Evolutionary conservation across 306 rosid species (phyloP).

Genomic region (Vigna unguiculata): DNA sequence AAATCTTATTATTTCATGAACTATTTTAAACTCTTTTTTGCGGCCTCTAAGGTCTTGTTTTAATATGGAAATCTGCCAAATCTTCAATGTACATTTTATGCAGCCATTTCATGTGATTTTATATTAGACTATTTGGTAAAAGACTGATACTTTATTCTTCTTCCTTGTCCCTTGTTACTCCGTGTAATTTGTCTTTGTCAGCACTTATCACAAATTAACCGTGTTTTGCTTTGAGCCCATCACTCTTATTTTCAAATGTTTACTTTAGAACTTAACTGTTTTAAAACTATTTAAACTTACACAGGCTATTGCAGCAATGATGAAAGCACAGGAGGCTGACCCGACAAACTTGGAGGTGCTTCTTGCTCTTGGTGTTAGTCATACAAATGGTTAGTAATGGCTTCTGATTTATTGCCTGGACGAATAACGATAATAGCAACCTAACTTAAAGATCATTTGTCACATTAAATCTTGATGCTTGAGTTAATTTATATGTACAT

Average conservation of each 20-base stretch:
- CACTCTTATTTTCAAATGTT: conserved; percentile 7
- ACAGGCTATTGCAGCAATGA: conserved; percentile 99
- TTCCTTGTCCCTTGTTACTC: neutral
- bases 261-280: conserved; percentile 35
- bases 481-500: neutral
- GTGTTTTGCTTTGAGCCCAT: conserved; percentile 18
- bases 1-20: conserved; percentile 2
- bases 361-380: conserved; percentile 99
- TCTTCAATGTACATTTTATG: conserved; percentile 22
- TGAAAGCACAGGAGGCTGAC: conserved; percentile 97
- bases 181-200: neutral
- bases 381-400: conserved; percentile 87
- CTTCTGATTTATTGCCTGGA: conserved; percentile 25
- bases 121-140: conserved; percentile 17
- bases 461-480: conserved; percentile 26
- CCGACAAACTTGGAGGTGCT: conserved; percentile 97
- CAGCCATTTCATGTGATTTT: conserved; percentile 18
- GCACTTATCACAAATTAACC: conserved; percentile 30
- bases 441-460: conserved; percentile 26
- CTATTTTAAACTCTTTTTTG: neutral
- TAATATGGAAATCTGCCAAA: conserved; percentile 12
- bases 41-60: conserved; percentile 12
- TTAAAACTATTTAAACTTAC: conserved; percentile 13
- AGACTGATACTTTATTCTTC: conserved; percentile 16
- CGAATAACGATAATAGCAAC: conserved; percentile 18